These are phyloP conservation scores for Klebsormidium nitens DNA, from an alignment of 139 green algal genomes.

Conservation along the genomic window DNA sequence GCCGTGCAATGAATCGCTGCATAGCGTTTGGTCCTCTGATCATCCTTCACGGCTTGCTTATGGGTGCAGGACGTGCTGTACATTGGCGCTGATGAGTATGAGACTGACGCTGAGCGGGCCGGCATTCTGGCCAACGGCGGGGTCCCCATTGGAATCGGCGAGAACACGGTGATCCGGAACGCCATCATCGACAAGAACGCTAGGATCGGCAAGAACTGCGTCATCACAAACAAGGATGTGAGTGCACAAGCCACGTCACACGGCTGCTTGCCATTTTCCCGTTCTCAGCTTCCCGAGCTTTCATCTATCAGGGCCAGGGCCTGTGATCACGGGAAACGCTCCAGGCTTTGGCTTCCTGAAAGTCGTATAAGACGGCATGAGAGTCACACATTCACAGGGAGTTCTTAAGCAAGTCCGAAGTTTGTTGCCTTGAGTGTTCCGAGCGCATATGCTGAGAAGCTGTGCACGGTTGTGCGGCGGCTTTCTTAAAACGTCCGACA, in stretches of 20 bases:
- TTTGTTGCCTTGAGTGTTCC: too few relatives aligned
- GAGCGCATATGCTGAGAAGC: too few relatives aligned
- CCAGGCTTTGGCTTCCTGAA: too few relatives aligned
- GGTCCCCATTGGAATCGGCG: slow-evolving; percentile 91
- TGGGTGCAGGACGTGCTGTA: slow-evolving; percentile 67
- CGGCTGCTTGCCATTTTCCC: neutral
- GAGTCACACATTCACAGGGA: too few relatives aligned
- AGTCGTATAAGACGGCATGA: too few relatives aligned
- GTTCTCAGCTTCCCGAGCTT: too few relatives aligned
- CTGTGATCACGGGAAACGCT: too few relatives aligned
- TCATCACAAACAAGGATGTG: slow-evolving; percentile 84
- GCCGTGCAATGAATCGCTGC: slow-evolving; percentile 13
- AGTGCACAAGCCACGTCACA: slow-evolving; percentile 5
- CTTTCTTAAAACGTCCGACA: too few relatives aligned
- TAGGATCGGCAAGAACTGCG: slow-evolving; percentile 79
- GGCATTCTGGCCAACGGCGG: slow-evolving; percentile 55
- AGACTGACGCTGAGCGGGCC: slow-evolving; percentile 73
- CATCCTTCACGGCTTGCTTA: neutral
- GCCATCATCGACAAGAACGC: slow-evolving; percentile 99
- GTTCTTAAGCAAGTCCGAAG: too few relatives aligned
- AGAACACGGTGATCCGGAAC: slow-evolving; percentile 57
- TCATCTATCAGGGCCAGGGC: too few relatives aligned
- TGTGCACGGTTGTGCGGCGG: too few relatives aligned
- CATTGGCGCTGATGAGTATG: slow-evolving; percentile 97
- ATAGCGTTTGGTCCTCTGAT: neutral